phyloP scores from a whole-genome alignment of 805 yeast genomes.

The Candida germanica region DNA sequence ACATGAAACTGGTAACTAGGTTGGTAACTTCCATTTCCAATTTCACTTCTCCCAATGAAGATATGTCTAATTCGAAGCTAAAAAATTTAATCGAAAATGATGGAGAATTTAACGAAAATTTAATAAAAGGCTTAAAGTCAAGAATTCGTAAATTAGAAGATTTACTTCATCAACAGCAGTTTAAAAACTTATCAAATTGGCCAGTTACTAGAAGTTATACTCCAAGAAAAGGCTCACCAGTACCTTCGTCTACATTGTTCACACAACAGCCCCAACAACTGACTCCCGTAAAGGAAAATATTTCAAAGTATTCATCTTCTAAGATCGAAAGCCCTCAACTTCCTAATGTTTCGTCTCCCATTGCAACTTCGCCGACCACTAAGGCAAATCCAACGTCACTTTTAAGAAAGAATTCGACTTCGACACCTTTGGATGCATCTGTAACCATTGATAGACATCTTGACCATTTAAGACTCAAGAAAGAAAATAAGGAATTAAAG shows the following conservation, averaged over 20 bases:
- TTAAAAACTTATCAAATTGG: constrained; percentile 49
- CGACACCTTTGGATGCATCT: constrained; percentile 30
- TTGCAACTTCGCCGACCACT: constrained; percentile 1
- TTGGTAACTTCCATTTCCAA: constrained; percentile 29
- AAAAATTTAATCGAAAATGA: constrained; percentile 17
- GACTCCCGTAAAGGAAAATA: not conserved
- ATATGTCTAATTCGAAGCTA: constrained; percentile 11
- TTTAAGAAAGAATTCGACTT: constrained; percentile 17
- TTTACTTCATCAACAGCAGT: constrained; percentile 70
- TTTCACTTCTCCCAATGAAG: constrained; percentile 20
- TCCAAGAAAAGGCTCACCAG: constrained; percentile 2
- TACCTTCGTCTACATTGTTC: not conserved
- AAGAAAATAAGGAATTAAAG: constrained; percentile 23
- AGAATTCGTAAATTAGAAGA: constrained; percentile 77
- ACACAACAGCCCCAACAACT: not conserved
- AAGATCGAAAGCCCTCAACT: not conserved
- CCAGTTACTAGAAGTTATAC: constrained; percentile 27
- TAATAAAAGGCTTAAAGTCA: constrained; percentile 61
- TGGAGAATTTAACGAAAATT: constrained; percentile 33
- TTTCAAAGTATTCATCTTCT: not conserved
- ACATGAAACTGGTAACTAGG: constrained; percentile 34
- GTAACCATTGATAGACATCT: constrained; percentile 40
- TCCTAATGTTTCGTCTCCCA: not conserved
- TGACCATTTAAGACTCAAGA: constrained; percentile 37
- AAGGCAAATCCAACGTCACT: constrained; percentile 26